These are phyloP conservation scores for Xylariaceae sp. DNA, from an alignment of 2,329 filamentous ascomycete species.

Conservation along the genomic window DNA sequence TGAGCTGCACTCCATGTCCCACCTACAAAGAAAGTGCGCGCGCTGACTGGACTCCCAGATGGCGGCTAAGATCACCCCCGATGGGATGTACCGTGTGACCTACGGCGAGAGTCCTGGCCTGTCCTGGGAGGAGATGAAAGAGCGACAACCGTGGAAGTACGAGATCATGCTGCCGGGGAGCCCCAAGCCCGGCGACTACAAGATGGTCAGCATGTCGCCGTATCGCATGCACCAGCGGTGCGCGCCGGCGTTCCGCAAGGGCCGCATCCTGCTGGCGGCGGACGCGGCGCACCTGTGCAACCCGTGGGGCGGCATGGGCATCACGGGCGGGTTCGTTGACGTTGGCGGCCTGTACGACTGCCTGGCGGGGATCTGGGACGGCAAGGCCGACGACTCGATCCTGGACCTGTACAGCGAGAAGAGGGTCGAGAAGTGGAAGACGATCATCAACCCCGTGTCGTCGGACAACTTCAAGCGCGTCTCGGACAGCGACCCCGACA, in stretches of 20 bases:
- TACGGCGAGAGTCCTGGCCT: constrained; percentile 56
- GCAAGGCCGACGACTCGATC: constrained; percentile 38
- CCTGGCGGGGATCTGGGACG: constrained; percentile 42
- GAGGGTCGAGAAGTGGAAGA: constrained; percentile 41
- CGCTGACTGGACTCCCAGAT: constrained; percentile 37
- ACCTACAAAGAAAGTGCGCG: not conserved
- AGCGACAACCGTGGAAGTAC: constrained; percentile 51
- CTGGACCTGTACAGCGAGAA: constrained; percentile 42
- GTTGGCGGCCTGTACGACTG: constrained; percentile 59
- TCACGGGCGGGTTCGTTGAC: constrained; percentile 62
- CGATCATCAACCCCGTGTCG: constrained; percentile 39
- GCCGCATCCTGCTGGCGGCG: constrained; percentile 52
- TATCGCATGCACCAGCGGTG: constrained; percentile 61
- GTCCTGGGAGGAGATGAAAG: constrained; percentile 46
- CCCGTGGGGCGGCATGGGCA: constrained; percentile 55
- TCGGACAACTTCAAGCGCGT: constrained; percentile 41
- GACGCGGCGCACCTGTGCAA: constrained; percentile 58
- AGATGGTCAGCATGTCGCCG: constrained; percentile 51
- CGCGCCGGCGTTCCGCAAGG: constrained; percentile 52
- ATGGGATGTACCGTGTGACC: constrained; percentile 59
- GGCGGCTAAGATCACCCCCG: constrained; percentile 54
- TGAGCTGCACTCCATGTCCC: constrained; percentile 15
- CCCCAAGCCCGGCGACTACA: constrained; percentile 54
- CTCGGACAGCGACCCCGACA: constrained; percentile 35
- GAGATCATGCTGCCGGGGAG: constrained; percentile 55